Percentiles rank a stretch among this genome's conserved stretches.
These are phyloP conservation scores for Sclerotinia spermophila DNA, from an alignment of 2,329 filamentous ascomycete species.

Conservation along the genomic window DNA sequence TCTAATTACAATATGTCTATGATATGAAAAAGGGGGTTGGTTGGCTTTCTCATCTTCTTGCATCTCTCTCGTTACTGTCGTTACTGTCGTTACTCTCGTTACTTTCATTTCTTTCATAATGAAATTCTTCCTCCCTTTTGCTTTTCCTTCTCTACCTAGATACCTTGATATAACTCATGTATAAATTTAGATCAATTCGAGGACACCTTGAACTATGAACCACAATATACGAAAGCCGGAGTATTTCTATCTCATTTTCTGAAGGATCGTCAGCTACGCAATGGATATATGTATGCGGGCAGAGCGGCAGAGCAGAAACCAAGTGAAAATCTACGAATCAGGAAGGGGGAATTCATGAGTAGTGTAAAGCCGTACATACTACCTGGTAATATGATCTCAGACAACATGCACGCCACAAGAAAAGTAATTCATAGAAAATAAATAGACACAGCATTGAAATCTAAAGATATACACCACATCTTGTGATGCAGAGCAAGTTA, in stretches of 20 bases:
- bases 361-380: not conserved
- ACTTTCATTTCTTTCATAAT: not conserved
- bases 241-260: not conserved
- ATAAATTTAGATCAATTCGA: not conserved
- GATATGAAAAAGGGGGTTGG: slow-evolving; percentile 3
- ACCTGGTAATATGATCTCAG: slow-evolving; percentile 3
- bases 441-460: not conserved
- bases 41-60: not conserved
- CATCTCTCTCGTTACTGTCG: not conserved
- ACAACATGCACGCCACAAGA: slow-evolving; percentile 14
- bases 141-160: not conserved
- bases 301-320: slow-evolving; percentile 14
- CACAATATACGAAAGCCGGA: not conserved
- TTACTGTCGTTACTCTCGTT: not conserved
- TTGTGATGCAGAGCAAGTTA: not conserved
- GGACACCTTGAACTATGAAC: not conserved
- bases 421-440: not conserved
- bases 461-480: not conserved
- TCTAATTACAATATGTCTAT: slow-evolving; percentile 12
- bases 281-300: slow-evolving; percentile 9
- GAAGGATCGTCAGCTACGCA: slow-evolving; percentile 10
- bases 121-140: not conserved
- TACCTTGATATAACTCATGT: not conserved
- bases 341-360: not conserved
- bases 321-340: slow-evolving; percentile 14